Conservation (phyloP, 1,139 yeast species). For the Candida sojae region DNA sequence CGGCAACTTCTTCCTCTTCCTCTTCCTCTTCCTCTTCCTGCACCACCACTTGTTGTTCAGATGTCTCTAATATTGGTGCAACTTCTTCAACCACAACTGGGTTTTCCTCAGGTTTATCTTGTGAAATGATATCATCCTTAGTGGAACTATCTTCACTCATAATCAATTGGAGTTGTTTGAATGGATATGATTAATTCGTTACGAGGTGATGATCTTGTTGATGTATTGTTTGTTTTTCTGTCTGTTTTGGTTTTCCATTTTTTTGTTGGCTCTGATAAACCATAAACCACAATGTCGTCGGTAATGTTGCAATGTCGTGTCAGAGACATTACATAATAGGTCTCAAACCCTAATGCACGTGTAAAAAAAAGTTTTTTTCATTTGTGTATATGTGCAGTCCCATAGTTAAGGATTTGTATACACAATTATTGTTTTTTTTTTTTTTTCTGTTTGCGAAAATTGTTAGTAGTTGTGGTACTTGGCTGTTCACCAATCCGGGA, state of each 20-base stretch:
- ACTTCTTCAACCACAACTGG: conserved; percentile 1
- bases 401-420: background rate
- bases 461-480: background rate
- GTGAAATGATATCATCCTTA: background rate
- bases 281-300: background rate
- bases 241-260: background rate
- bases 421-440: background rate
- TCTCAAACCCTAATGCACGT: conserved; percentile 2
- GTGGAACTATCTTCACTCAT: conserved; percentile 12
- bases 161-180: background rate
- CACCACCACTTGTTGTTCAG: conserved; percentile 2
- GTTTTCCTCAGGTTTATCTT: conserved; percentile 5
- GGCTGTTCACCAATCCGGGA: background rate
- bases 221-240: background rate
- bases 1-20: too few species aligned
- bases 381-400: background rate
- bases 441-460: background rate
- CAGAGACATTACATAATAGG: background rate
- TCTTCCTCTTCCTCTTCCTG: background rate
- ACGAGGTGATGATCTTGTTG: background rate
- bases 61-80: background rate
- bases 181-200: background rate
- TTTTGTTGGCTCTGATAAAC: background rate
- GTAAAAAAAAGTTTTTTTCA: background rate
- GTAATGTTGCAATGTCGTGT: background rate